Percentiles rank a stretch among this genome's conserved stretches.
These are phyloP conservation scores for Myochromella boudieri DNA, from an alignment of 768 basidiomycete species.

Conservation along the genomic window DNA sequence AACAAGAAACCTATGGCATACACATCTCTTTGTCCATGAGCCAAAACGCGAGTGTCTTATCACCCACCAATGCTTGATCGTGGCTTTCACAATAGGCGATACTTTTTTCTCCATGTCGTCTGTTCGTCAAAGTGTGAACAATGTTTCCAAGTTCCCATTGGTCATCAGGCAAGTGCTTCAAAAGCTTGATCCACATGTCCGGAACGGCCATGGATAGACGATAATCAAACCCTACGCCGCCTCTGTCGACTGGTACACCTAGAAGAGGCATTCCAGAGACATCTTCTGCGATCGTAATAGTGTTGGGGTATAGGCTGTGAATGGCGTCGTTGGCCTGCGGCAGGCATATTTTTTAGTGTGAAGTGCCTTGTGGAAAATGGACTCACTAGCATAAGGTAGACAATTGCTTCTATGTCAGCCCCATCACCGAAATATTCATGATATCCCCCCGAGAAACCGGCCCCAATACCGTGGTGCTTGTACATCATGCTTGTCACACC, in stretches of 20 bases:
- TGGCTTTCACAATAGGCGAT: slow-evolving; percentile 95
- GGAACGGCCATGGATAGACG: slow-evolving; percentile 98
- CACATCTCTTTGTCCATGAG: slow-evolving; percentile 99
- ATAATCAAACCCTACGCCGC: slow-evolving; percentile 97
- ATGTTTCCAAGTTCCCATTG: slow-evolving; percentile 89
- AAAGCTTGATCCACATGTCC: slow-evolving; percentile 99
- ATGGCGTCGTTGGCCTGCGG: slow-evolving; percentile 87
- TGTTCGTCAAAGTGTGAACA: slow-evolving; percentile 85
- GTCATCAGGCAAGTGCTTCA: slow-evolving; percentile 87
- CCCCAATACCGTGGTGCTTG: slow-evolving; percentile 94
- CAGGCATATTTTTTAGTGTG: background rate
- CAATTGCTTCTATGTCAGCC: slow-evolving; percentile 87
- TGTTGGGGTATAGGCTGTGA: slow-evolving; percentile 74
- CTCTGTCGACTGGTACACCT: slow-evolving; percentile 71
- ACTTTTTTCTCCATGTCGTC: slow-evolving; percentile 87
- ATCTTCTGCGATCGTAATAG: slow-evolving; percentile 95
- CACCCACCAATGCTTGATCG: slow-evolving; percentile 97
- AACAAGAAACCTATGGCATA: slow-evolving; percentile 38
- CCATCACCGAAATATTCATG: slow-evolving; percentile 93
- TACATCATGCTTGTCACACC: slow-evolving; percentile 99
- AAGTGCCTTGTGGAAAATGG: background rate
- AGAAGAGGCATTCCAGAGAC: slow-evolving; percentile 99
- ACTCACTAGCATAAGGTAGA: slow-evolving; percentile 95
- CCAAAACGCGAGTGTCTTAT: slow-evolving; percentile 99
- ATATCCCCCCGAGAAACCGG: slow-evolving; percentile 97